Evolutionary conservation across 2,329 filamentous ascomycete genomes (phyloP).

Genomic region (Clarireedia sp.): DNA sequence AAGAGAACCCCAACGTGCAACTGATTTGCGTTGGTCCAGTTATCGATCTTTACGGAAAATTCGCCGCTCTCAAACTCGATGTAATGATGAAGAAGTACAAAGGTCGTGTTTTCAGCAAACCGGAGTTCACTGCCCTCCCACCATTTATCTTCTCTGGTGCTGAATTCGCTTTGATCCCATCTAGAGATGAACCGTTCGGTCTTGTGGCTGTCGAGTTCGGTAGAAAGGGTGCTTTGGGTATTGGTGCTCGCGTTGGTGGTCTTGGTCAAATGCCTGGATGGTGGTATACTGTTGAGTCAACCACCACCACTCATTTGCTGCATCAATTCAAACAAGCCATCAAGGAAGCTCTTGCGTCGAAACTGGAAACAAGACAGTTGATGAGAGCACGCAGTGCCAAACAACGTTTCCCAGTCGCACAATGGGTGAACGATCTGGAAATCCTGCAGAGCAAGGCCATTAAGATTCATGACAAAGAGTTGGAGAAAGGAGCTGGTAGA

Average conservation of each 20-base stretch:
- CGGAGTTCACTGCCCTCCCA: constrained; percentile 59
- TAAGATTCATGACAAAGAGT: constrained; percentile 26
- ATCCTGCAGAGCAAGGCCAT: constrained; percentile 54
- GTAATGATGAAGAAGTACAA: constrained; percentile 57
- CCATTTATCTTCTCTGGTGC: constrained; percentile 60
- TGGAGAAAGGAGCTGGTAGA: constrained; percentile 6
- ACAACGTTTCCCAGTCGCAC: constrained; percentile 58
- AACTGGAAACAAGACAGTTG: constrained; percentile 45
- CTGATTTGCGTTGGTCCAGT: constrained; percentile 57
- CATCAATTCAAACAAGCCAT: constrained; percentile 60
- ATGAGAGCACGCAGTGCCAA: constrained; percentile 59
- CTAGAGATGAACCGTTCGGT: constrained; percentile 61
- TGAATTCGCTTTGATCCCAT: constrained; percentile 61
- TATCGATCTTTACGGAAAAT: constrained; percentile 61
- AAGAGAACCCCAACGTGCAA: constrained; percentile 51
- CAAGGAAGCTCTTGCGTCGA: constrained; percentile 50
- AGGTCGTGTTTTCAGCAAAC: constrained; percentile 58
- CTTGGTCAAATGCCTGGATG: constrained; percentile 65
- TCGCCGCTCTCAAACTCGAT: constrained; percentile 56
- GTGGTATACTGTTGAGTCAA: constrained; percentile 63
- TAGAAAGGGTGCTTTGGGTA: constrained; percentile 58
- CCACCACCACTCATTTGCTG: constrained; percentile 52
- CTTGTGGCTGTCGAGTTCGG: constrained; percentile 63
- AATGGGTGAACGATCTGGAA: constrained; percentile 59
- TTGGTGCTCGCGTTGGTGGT: constrained; percentile 58